phyloP scores from a whole-genome alignment of 176 grass and related monocot genomes.

The Triticum aestivum region DNA sequence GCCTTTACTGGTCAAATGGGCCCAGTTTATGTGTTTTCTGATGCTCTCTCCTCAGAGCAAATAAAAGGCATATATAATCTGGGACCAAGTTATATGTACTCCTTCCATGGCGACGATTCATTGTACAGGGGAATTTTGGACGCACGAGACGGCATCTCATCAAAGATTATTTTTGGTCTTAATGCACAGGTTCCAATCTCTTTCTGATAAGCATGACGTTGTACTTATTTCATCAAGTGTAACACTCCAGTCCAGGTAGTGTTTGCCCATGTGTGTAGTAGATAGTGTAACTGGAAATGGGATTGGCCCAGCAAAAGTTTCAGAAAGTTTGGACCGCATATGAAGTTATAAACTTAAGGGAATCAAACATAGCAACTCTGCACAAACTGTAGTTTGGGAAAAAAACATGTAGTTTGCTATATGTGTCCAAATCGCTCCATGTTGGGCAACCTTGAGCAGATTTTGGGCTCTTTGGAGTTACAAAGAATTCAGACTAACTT shows the following conservation, averaged over 20 bases:
- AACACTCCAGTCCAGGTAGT: background rate
- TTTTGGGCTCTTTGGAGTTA: background rate
- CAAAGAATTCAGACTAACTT: background rate
- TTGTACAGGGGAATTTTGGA: conserved; percentile 73
- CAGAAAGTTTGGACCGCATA: background rate
- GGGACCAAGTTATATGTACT: conserved; percentile 99
- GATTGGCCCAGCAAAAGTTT: conserved; percentile 8
- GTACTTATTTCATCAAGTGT: conserved; percentile 24
- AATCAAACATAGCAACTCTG: background rate
- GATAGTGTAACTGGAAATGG: background rate
- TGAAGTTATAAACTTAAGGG: background rate
- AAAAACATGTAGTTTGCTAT: background rate
- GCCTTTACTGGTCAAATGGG: conserved; percentile 97
- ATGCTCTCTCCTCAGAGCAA: conserved; percentile 90
- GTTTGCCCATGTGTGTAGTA: background rate
- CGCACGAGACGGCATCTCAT: conserved; percentile 79
- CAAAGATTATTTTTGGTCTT: conserved; percentile 94
- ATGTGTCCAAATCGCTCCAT: background rate
- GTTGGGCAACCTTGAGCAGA: conserved; percentile 9
- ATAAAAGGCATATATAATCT: conserved; percentile 88
- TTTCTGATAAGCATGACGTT: conserved; percentile 19
- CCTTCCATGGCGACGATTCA: conserved; percentile 82
- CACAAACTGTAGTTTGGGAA: background rate
- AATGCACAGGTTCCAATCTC: conserved; percentile 79
- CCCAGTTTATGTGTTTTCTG: conserved; percentile 86